Conservation (phyloP, 371 early-diverging fungal genomes). For the Lichtheimia ornata region DNA sequence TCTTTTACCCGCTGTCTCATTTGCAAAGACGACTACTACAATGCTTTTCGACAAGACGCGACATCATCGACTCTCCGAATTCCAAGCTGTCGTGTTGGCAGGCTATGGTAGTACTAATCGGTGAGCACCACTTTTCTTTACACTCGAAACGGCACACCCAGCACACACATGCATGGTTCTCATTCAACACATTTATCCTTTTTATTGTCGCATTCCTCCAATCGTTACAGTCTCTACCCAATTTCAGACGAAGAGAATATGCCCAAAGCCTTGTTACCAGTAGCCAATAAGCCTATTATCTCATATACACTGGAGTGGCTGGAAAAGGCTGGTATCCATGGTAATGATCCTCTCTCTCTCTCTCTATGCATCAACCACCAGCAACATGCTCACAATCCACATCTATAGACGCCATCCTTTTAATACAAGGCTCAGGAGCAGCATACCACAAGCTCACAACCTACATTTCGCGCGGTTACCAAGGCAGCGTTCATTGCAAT, state of each 20-base stretch:
- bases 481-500: slow-evolving; percentile 60
- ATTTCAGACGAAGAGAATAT: slow-evolving; percentile 79
- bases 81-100: slow-evolving; percentile 80
- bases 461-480: slow-evolving; percentile 75
- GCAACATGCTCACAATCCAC: neutral
- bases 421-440: slow-evolving; percentile 53
- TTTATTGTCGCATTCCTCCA: neutral
- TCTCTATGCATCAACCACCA: neutral
- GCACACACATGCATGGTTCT: too few species aligned
- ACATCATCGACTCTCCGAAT: slow-evolving; percentile 54
- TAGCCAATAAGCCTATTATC: slow-evolving; percentile 93
- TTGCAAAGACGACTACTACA: too few species aligned
- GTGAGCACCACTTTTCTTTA: slow-evolving; percentile 25
- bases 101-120: slow-evolving; percentile 74
- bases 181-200: too few species aligned
- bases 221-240: slow-evolving; percentile 67
- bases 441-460: slow-evolving; percentile 58
- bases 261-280: slow-evolving; percentile 90
- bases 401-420: slow-evolving; percentile 76
- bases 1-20: too few species aligned
- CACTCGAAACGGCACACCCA: too few species aligned
- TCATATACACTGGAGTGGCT: slow-evolving; percentile 92
- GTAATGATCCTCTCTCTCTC: slow-evolving; percentile 35
- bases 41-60: slow-evolving; percentile 52
- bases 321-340: slow-evolving; percentile 82